Evolutionary conservation across 805 yeast species (phyloP).

Genomic region (Metschnikowia bowlesiae): DNA sequence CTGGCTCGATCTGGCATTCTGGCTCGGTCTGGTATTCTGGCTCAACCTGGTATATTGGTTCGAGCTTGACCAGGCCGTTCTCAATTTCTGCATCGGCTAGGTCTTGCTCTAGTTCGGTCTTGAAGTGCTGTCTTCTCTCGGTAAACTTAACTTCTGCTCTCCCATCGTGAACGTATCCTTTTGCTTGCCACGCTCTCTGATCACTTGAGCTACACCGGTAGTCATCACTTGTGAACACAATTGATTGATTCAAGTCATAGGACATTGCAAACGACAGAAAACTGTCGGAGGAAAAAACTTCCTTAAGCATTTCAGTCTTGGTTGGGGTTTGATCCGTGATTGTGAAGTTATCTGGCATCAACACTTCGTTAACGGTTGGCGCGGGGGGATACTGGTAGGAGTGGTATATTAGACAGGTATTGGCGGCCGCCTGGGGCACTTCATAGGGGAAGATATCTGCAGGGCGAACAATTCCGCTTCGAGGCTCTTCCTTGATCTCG

Average conservation of each 20-base stretch:
- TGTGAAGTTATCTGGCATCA: neutral
- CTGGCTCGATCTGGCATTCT: too few relatives aligned
- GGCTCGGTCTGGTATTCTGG: too few relatives aligned
- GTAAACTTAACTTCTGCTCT: neutral
- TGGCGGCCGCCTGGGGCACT: neutral
- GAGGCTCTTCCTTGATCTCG: neutral
- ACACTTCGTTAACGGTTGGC: neutral
- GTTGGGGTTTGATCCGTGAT: neutral
- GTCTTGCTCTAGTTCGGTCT: neutral
- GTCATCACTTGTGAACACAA: conserved; percentile 1
- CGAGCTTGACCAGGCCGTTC: too few relatives aligned
- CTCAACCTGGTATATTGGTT: too few relatives aligned
- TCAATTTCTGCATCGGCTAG: too few relatives aligned
- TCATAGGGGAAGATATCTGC: neutral
- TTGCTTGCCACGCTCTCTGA: neutral
- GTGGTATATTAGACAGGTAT: neutral
- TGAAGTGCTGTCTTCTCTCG: neutral
- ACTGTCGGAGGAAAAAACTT: neutral
- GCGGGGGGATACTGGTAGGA: neutral
- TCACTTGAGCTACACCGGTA: neutral
- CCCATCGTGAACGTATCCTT: neutral
- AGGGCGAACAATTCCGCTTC: neutral
- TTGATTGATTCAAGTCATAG: neutral
- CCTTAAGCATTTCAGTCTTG: neutral
- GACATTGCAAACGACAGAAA: neutral